phyloP scores from a whole-genome alignment of 768 basidiomycete species.

The Lactarius deliciosus region DNA sequence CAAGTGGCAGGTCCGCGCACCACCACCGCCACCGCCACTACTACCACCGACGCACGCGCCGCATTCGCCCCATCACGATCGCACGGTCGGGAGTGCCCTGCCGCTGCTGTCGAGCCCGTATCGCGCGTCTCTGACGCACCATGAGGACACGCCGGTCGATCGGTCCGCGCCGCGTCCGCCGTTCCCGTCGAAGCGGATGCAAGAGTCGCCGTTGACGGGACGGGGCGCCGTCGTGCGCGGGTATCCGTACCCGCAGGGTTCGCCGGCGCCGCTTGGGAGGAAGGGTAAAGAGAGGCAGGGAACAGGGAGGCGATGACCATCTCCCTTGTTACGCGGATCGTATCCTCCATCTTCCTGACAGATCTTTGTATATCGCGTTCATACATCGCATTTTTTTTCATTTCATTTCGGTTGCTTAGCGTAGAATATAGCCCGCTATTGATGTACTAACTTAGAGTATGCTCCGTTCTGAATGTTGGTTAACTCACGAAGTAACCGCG shows the following conservation, averaged over 20 bases:
- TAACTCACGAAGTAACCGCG: neutral
- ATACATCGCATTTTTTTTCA: neutral
- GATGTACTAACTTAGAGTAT: conserved; percentile 12
- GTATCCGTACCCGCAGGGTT: conserved; percentile 5
- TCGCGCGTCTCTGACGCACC: neutral
- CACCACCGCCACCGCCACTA: neutral
- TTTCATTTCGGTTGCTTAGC: neutral
- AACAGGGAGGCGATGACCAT: conserved; percentile 9
- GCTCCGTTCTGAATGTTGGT: neutral
- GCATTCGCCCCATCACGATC: conserved; percentile 11
- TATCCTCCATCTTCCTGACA: neutral
- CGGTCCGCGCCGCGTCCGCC: conserved; percentile 13
- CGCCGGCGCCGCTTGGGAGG: conserved; percentile 20
- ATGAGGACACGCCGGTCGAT: conserved; percentile 25
- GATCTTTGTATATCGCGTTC: neutral
- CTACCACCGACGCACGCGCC: neutral
- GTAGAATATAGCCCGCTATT: conserved; percentile 22
- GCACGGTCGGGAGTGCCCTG: too few relatives aligned
- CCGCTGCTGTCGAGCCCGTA: conserved; percentile 10
- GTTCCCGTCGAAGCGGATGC: conserved; percentile 16
- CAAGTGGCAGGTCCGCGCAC: conserved; percentile 23
- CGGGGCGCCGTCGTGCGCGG: conserved; percentile 4
- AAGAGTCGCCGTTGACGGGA: conserved; percentile 20
- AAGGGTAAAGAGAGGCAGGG: conserved; percentile 26
- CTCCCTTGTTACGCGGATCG: neutral